Evolutionary conservation across 441 rosid genomes (phyloP), one percentile per base, ranked within the genome.

Genomic region (Corymbia calophylla): DNA sequence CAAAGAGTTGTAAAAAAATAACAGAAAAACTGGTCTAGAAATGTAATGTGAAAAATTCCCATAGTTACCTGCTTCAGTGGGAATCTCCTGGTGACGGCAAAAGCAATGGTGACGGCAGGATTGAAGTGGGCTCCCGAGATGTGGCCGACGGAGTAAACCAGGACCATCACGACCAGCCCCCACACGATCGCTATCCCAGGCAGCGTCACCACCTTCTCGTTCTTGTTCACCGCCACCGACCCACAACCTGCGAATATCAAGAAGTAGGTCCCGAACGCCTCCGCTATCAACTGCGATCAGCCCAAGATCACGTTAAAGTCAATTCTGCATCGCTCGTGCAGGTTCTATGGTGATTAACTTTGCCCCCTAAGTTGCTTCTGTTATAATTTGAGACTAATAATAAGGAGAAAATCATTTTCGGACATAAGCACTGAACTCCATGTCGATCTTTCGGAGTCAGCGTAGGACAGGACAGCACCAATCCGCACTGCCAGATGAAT

Each of bases 111-210:
- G 93, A 98, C 99, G 21, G 99, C 96, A 12, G 99, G 99, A 88
- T 97, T 97, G 73, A 97, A 97, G 94, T 97, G 99, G 85, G 98
- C 99, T 81, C 99, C 99, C 13, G 99, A 97, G 94, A 98, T 97
- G 89, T 98, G 99, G 53, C 99, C 99, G 15, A 97, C 93, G 53
- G 99, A 93, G 93, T 97, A 98, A 90, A 96, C 95, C 62, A 97
- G 91, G 23, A 96, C 99, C 97, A 95, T 96, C 81, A 97, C 99
- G 18, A 96, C 95, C 53, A 97, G 92, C 86, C 99, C 99, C 98
- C 99, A 98, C 31, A 96, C 98, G 7, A 93, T 92, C 19, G 99
- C 92, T 21, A 98, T 95, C 56, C 99, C 99, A 0, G 98, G 97
- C 21, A 66, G 96, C 8, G 99, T 92, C 91, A 98, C 96, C 32